These are phyloP conservation scores for Aspergillus versicolor DNA, from an alignment of 2,329 filamentous ascomycete genomes.

Conservation along the genomic window DNA sequence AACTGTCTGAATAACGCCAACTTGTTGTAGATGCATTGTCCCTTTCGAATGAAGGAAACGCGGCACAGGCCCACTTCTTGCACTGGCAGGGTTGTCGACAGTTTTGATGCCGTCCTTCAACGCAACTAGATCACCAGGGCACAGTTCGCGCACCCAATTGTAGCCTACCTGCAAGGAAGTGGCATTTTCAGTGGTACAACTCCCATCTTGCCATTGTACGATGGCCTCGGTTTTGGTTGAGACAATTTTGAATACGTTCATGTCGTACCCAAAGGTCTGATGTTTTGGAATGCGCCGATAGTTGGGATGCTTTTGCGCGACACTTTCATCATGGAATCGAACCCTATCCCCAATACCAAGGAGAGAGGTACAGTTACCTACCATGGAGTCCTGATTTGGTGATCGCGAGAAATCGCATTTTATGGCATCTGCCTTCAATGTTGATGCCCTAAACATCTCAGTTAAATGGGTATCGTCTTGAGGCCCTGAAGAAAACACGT, in stretches of 20 bases:
- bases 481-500: constrained; percentile 27
- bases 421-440: constrained; percentile 16
- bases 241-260: constrained; percentile 57
- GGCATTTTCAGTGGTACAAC: constrained; percentile 48
- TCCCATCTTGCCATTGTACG: constrained; percentile 61
- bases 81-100: constrained; percentile 1
- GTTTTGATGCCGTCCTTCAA: constrained; percentile 42
- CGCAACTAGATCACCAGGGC: constrained; percentile 57
- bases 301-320: constrained; percentile 54
- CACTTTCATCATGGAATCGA: constrained; percentile 54
- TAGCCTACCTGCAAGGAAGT: constrained; percentile 37
- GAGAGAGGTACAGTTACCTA: constrained; percentile 27
- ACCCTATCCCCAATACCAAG: constrained; percentile 50
- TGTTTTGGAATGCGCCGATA: constrained; percentile 47
- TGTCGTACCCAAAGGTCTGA: constrained; percentile 55
- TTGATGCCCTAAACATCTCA: constrained; percentile 22
- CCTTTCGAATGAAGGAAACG: neutral
- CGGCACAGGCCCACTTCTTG: neutral
- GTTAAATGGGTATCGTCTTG: constrained; percentile 8
- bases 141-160: constrained; percentile 52
- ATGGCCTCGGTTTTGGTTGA: constrained; percentile 50
- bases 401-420: constrained; percentile 26
- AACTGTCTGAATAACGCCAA: constrained; percentile 59
- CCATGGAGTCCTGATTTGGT: constrained; percentile 9
- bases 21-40: constrained; percentile 40